Percentiles rank a stretch among this genome's conserved stretches.
Conservation (phyloP, 192 early-diverging fungal species). For the Gonapodya prolifera region DNA sequence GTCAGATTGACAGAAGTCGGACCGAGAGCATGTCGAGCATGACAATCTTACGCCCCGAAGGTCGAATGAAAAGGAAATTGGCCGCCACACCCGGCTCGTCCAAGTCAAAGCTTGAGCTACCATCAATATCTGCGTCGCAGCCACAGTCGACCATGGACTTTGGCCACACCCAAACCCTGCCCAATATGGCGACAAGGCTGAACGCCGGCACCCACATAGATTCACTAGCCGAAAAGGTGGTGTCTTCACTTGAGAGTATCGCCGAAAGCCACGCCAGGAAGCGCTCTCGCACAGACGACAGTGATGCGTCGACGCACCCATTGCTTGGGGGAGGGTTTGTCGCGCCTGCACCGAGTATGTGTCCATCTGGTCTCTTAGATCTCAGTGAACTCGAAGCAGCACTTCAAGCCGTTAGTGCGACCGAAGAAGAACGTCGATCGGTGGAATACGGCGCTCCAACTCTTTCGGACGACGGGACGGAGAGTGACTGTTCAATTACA, state of each 20-base stretch:
- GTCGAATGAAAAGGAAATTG: not conserved
- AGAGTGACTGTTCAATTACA: not conserved
- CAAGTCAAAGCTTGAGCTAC: not conserved
- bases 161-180: not conserved
- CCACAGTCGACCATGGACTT: not conserved
- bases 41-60: not conserved
- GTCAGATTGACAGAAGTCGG: not conserved
- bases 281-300: not conserved
- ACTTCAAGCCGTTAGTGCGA: not conserved
- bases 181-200: not conserved
- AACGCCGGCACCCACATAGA: not conserved
- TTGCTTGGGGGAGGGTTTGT: not conserved
- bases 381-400: not conserved
- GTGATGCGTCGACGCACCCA: not conserved
- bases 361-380: not conserved
- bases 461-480: not conserved
- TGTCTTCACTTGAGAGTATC: not conserved
- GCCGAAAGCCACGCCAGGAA: not conserved
- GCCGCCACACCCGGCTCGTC: not conserved
- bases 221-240: not conserved
- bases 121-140: not conserved
- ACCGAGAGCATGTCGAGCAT: not conserved
- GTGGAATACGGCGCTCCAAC: not conserved
- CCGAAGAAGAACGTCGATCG: not conserved
- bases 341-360: not conserved